phyloP scores from a whole-genome alignment of 2,329 filamentous ascomycete genomes.

The Setomelanomma holmii region DNA sequence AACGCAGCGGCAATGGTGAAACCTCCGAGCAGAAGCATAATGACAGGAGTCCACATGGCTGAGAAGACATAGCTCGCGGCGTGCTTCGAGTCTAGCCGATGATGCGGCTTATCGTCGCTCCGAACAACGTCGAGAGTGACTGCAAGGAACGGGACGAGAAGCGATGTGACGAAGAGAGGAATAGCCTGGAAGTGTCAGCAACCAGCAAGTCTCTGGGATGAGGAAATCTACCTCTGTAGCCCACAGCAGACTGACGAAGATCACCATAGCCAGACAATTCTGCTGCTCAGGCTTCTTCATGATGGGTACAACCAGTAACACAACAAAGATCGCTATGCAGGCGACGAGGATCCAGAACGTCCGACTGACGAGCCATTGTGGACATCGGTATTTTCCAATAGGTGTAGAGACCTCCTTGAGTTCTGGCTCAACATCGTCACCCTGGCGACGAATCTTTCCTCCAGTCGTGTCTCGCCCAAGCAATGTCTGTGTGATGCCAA shows the following conservation, averaged over 20 bases:
- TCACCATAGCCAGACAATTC: conserved; percentile 90
- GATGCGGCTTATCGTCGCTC: conserved; percentile 72
- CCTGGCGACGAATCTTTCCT: conserved; percentile 75
- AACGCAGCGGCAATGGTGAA: conserved; percentile 95
- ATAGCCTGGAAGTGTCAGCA: conserved; percentile 70
- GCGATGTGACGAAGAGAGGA: conserved; percentile 93
- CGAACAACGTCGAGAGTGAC: conserved; percentile 86
- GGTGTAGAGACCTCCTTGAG: conserved; percentile 79
- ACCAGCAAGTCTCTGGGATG: not conserved
- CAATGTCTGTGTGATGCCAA: conserved; percentile 79
- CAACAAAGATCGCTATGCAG: conserved; percentile 75
- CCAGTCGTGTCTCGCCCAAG: conserved; percentile 77
- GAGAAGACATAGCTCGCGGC: conserved; percentile 87
- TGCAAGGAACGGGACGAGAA: conserved; percentile 91
- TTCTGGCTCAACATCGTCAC: conserved; percentile 74
- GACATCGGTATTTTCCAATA: conserved; percentile 76
- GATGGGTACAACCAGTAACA: conserved; percentile 78
- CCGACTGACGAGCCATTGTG: conserved; percentile 82
- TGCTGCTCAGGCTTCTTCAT: conserved; percentile 90
- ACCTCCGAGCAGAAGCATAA: conserved; percentile 95
- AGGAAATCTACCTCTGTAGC: conserved; percentile 76
- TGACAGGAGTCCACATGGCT: conserved; percentile 99
- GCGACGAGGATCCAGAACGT: conserved; percentile 79
- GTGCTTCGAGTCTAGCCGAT: conserved; percentile 76
- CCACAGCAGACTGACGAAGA: conserved; percentile 94